Conservation (phyloP, 768 basidiomycete genomes). For the Leccinum sublutescens region DNA sequence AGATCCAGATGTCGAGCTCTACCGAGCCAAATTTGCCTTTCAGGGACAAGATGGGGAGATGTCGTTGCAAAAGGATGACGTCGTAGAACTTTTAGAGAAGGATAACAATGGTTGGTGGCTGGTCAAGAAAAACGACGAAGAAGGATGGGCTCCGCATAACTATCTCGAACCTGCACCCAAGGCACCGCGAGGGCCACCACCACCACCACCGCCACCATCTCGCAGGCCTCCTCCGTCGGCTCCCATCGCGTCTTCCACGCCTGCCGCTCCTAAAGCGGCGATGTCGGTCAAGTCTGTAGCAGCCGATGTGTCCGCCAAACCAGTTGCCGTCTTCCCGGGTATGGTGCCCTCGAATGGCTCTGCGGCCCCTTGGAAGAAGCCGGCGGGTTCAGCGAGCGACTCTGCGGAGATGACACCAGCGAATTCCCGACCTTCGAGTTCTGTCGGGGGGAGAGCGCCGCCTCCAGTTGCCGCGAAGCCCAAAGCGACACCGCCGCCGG, state of each 20-base stretch:
- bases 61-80: conserved; percentile 83
- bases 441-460: conserved; percentile 49
- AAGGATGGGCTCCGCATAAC: conserved; percentile 96
- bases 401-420: conserved; percentile 40
- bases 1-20: conserved; percentile 69
- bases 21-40: conserved; percentile 91
- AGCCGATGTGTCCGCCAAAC: conserved; percentile 68
- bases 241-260: conserved; percentile 37
- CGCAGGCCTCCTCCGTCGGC: conserved; percentile 44
- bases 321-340: conserved; percentile 80
- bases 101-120: conserved; percentile 99
- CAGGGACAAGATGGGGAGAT: conserved; percentile 92
- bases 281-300: conserved; percentile 42
- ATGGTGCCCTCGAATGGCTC: conserved; percentile 68
- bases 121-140: conserved; percentile 74
- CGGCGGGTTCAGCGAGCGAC: conserved; percentile 34
- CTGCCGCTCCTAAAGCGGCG: conserved; percentile 36
- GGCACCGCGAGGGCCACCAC: conserved; percentile 58
- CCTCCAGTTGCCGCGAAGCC: conserved; percentile 67
- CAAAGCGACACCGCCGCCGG: conserved; percentile 57
- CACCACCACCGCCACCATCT: conserved; percentile 69
- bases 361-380: conserved; percentile 72
- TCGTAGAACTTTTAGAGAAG: conserved; percentile 90
- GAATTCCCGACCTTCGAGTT: conserved; percentile 51
- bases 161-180: conserved; percentile 82